Conservation (phyloP, 176 grass and related monocot genomes). For the Triticum dicoccoides region DNA sequence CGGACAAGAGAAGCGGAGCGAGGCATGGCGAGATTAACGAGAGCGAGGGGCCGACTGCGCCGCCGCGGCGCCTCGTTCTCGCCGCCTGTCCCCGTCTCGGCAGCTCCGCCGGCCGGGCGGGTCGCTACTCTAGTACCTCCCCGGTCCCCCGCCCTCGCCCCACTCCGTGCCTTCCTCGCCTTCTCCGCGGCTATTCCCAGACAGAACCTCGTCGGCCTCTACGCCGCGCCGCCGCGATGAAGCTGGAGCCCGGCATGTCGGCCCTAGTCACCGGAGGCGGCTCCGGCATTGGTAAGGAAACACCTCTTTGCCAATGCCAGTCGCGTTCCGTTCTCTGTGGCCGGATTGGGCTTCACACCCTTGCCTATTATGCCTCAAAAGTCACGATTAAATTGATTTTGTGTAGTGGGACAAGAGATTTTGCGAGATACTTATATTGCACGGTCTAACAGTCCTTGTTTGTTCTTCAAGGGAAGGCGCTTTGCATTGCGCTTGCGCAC, state of each 20-base stretch:
- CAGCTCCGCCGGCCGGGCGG: constrained; percentile 21
- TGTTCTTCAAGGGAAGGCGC: constrained; percentile 57
- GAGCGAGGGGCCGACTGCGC: background rate
- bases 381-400: background rate
- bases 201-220: background rate
- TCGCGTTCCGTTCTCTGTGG: background rate
- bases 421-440: background rate
- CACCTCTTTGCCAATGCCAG: background rate
- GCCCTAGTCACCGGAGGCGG: constrained; percentile 84
- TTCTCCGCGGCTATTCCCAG: background rate
- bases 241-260: constrained; percentile 91
- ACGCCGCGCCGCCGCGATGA: constrained; percentile 34
- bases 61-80: constrained; percentile 13
- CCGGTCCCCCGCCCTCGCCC: background rate
- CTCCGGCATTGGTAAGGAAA: constrained; percentile 70
- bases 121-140: background rate
- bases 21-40: background rate
- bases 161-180: background rate
- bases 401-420: background rate
- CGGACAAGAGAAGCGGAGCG: background rate
- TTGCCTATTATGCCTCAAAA: background rate
- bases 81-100: background rate
- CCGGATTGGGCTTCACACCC: background rate
- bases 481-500: constrained; percentile 76
- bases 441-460: background rate